Evolutionary conservation across 2,329 filamentous ascomycete genomes (phyloP).

Genomic region (Diaporthe aspalathi): DNA sequence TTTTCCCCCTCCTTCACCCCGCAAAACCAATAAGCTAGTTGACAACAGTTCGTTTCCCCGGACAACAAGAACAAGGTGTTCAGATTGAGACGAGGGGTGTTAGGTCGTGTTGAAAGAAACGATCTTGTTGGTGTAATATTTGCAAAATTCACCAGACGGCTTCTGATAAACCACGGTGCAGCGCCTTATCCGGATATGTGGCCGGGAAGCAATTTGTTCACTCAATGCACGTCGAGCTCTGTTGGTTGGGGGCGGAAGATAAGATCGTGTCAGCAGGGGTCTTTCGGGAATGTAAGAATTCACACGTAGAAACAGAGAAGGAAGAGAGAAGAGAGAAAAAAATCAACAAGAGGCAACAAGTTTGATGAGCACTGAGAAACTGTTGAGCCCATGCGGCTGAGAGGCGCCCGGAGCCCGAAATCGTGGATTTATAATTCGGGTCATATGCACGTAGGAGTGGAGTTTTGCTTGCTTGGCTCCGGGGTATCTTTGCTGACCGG

Average conservation of each 20-base stretch:
- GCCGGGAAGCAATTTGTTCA: slow-evolving; percentile 23
- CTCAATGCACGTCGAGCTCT: slow-evolving; percentile 36
- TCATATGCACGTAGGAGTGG: slow-evolving; percentile 22
- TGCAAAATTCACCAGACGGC: slow-evolving; percentile 35
- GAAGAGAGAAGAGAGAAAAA: not conserved
- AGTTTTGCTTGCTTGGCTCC: slow-evolving; percentile 31
- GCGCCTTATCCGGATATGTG: slow-evolving; percentile 34
- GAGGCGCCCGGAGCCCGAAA: slow-evolving; percentile 27
- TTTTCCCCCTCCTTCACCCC: not conserved
- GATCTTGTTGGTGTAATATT: slow-evolving; percentile 37
- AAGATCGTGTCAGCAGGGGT: slow-evolving; percentile 6
- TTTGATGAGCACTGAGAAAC: not conserved
- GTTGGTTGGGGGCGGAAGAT: not conserved
- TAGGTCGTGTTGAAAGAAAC: slow-evolving; percentile 34
- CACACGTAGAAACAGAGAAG: not conserved
- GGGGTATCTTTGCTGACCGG: slow-evolving; percentile 26
- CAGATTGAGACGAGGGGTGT: not conserved
- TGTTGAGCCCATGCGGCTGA: slow-evolving; percentile 26
- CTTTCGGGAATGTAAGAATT: not conserved
- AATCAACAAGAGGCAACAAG: not conserved
- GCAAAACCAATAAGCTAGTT: not conserved
- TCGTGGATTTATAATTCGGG: slow-evolving; percentile 32
- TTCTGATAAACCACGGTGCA: slow-evolving; percentile 34
- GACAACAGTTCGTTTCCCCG: not conserved
- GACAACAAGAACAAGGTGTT: too few species aligned